Evolutionary conservation across 805 yeast genomes (phyloP).

Genomic region (Saccharomycopsis selenospora): DNA sequence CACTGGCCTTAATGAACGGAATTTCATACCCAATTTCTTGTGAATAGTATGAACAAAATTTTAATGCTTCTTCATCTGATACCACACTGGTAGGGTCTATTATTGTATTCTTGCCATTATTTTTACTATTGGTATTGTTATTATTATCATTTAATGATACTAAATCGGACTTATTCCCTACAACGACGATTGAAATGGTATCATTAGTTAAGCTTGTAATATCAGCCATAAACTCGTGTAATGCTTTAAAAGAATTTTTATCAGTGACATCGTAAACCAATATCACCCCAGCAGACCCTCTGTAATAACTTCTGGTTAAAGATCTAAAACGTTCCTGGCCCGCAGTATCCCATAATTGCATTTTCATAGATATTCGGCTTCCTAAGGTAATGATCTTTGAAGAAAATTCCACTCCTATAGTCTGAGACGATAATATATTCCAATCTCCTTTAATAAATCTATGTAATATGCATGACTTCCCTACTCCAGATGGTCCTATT

Average conservation of each 20-base stretch:
- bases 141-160: background rate
- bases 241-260: constrained; percentile 24
- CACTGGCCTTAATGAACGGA: constrained; percentile 35
- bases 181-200: constrained; percentile 28
- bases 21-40: constrained; percentile 27
- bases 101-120: background rate
- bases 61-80: constrained; percentile 30
- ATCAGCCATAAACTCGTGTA: constrained; percentile 30
- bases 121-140: background rate
- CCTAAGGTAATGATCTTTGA: constrained; percentile 28
- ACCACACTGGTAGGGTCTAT: constrained; percentile 28
- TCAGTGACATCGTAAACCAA: constrained; percentile 31
- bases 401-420: constrained; percentile 36
- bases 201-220: constrained; percentile 26
- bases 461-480: constrained; percentile 38
- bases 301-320: constrained; percentile 32
- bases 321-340: constrained; percentile 34
- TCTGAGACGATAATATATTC: constrained; percentile 28
- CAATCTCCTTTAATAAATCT: constrained; percentile 29
- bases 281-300: constrained; percentile 34
- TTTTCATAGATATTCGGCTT: constrained; percentile 23
- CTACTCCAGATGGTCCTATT: constrained; percentile 38
- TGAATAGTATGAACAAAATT: constrained; percentile 28
- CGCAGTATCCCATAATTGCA: constrained; percentile 35
- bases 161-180: constrained; percentile 32